phyloP scores from a whole-genome alignment of 2,329 filamentous ascomycete species.

The Colletotrichum sp. region DNA sequence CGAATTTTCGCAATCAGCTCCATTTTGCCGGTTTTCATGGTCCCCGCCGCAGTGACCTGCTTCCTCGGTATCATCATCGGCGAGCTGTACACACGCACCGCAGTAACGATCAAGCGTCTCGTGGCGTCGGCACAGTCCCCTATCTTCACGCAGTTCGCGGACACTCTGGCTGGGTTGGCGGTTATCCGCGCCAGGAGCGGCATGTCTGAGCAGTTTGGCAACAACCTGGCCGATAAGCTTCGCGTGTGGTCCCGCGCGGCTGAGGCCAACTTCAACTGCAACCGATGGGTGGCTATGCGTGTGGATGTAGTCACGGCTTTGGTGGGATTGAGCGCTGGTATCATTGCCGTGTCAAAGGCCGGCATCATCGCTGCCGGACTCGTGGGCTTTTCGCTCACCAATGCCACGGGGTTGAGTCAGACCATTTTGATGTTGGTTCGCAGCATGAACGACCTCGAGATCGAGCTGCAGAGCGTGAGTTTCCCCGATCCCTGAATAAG shows the following conservation, averaged over 20 bases:
- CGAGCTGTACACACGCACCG: slow-evolving; percentile 57
- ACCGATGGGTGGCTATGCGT: slow-evolving; percentile 62
- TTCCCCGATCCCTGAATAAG: too few species aligned
- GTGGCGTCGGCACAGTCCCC: slow-evolving; percentile 55
- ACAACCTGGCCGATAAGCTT: slow-evolving; percentile 55
- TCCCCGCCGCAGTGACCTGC: slow-evolving; percentile 52
- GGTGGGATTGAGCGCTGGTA: slow-evolving; percentile 55
- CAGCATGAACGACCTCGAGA: slow-evolving; percentile 60
- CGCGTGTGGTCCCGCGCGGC: slow-evolving; percentile 50
- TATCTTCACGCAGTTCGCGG: slow-evolving; percentile 62
- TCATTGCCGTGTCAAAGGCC: slow-evolving; percentile 55
- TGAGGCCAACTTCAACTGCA: slow-evolving; percentile 59
- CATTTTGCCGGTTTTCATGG: slow-evolving; percentile 57
- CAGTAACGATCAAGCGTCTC: slow-evolving; percentile 50
- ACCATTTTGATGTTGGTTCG: slow-evolving; percentile 58
- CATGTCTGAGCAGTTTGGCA: slow-evolving; percentile 49
- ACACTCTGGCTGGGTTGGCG: slow-evolving; percentile 54
- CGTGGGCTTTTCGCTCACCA: slow-evolving; percentile 62
- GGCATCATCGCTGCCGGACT: slow-evolving; percentile 54
- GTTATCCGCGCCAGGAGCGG: slow-evolving; percentile 52
- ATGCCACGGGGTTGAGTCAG: slow-evolving; percentile 58
- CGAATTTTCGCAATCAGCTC: slow-evolving; percentile 53
- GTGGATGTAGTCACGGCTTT: slow-evolving; percentile 60
- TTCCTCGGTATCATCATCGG: slow-evolving; percentile 49
- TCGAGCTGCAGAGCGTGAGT: slow-evolving; percentile 60